Evolutionary conservation across 495 filamentous ascomycete genomes (phyloP), one percentile per base, ranked within the genome.

Genomic region (Parathielavia appendiculata): DNA sequence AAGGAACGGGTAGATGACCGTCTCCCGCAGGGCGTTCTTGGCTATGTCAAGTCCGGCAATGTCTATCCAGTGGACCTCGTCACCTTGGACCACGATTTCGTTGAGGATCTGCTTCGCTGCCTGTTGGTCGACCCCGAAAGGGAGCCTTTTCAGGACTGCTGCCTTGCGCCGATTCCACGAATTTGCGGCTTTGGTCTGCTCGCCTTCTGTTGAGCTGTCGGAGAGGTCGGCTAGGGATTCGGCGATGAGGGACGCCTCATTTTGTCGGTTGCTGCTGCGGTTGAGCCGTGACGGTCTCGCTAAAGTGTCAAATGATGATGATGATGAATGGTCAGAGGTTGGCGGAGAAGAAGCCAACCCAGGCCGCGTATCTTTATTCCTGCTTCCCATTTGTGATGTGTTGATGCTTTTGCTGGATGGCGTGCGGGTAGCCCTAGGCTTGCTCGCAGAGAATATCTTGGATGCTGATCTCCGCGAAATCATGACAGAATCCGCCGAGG

Each of bases 1-100:
- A 7, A 97, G 80, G 73, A 99, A 97, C 14, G 93, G 93, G 66
- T 99, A 99, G 32, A 99, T 92, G 9, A 97, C 93, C 3, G 91
- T 89, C 73, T 99, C 93, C 70, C 96, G 96, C 44, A 99, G 76
- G 0, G 93, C 91, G 51, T 83, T 87, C 66, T 99, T 99, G 47
- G 93, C 95, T 39, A 85, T 79, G 32, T 96, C 91, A 13, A 99
- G 76, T 3, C 93, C 93, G 0, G 95, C 91, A 40, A 99, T 86
- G 64, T 99, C 93, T 40, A 85, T 83, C 95, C 95, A 99, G 66
- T 89, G 89, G 0, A 99, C 93, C 64, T 93, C 87, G 63, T 99
- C 93, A 9, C 95, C 93, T 54, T 92, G 83, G 9, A 97, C 85
- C 11, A 99, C 91, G 53, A 99, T 95, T 60, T 99, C 95, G 67